Conservation (phyloP, 2,329 filamentous ascomycete genomes). For the Talaromyces sp. region DNA sequence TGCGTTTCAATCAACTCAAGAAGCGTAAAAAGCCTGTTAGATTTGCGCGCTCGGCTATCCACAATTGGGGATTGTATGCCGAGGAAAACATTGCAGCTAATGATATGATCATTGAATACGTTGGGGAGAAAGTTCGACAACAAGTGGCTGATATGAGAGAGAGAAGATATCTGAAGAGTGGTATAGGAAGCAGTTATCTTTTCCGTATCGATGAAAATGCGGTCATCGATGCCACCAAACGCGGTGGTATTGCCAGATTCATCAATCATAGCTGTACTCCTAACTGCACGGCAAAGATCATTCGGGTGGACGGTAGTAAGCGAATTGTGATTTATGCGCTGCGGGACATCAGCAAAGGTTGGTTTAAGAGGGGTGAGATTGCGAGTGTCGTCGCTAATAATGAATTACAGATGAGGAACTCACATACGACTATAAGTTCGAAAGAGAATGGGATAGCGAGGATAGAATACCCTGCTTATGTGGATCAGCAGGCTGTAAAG, state of each 20-base stretch:
- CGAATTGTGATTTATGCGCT: slow-evolving; percentile 98
- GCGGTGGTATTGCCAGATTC: slow-evolving; percentile 94
- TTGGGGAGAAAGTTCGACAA: slow-evolving; percentile 94
- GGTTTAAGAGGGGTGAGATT: slow-evolving; percentile 38
- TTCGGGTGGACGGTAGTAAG: slow-evolving; percentile 96
- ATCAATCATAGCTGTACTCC: slow-evolving; percentile 98
- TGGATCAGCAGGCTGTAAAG: slow-evolving; percentile 93
- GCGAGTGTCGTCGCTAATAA: slow-evolving; percentile 14
- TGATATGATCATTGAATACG: slow-evolving; percentile 99
- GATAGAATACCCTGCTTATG: slow-evolving; percentile 97
- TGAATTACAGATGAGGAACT: slow-evolving; percentile 77
- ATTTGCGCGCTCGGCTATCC: slow-evolving; percentile 94
- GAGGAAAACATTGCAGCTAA: slow-evolving; percentile 96
- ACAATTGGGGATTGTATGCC: slow-evolving; percentile 97
- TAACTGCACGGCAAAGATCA: slow-evolving; percentile 98
- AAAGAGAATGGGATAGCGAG: slow-evolving; percentile 88
- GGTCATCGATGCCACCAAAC: slow-evolving; percentile 96
- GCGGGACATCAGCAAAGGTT: slow-evolving; percentile 90
- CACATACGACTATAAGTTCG: slow-evolving; percentile 99
- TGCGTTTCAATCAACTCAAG: slow-evolving; percentile 98
- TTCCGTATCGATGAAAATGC: slow-evolving; percentile 98
- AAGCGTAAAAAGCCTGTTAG: slow-evolving; percentile 99
- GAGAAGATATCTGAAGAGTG: slow-evolving; percentile 85
- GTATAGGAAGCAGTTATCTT: slow-evolving; percentile 93
- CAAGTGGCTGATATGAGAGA: slow-evolving; percentile 97